Percentiles rank a stretch among this genome's conserved stretches.
Conservation (phyloP, 805 yeast genomes). For the Starmerella ratchasimensis region DNA sequence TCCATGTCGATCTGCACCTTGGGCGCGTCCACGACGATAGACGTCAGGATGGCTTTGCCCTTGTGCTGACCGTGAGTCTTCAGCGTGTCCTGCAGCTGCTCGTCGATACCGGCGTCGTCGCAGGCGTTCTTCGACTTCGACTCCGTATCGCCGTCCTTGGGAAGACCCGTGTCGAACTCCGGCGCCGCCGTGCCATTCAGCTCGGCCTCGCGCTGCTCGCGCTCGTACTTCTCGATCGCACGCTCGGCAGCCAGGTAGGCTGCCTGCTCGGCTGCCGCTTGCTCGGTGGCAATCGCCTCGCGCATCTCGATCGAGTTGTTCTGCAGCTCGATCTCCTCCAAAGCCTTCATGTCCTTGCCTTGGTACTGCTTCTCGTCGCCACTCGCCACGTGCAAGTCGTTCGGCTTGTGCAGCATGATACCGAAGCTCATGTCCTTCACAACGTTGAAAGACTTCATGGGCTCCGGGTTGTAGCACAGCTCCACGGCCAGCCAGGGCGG, state of each 20-base stretch:
- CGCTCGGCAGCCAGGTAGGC: neutral
- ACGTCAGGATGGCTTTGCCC: constrained; percentile 7
- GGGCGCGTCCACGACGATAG: constrained; percentile 46
- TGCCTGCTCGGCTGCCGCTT: neutral
- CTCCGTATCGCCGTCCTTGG: neutral
- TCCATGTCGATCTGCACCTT: constrained; percentile 53
- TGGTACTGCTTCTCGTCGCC: constrained; percentile 2
- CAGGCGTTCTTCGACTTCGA: neutral
- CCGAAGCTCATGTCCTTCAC: constrained; percentile 52
- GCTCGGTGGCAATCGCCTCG: neutral
- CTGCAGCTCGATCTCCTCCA: constrained; percentile 8
- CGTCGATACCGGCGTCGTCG: neutral
- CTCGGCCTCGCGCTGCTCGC: neutral
- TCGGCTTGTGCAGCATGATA: constrained; percentile 44
- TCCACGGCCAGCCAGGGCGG: constrained; percentile 84
- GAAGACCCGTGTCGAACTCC: neutral
- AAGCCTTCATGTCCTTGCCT: constrained; percentile 4
- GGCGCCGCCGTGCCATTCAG: too few species aligned
- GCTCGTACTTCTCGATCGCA: neutral
- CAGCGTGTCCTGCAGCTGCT: constrained; percentile 1
- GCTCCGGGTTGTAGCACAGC: constrained; percentile 42
- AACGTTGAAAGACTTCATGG: constrained; percentile 38
- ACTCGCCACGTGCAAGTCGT: constrained; percentile 31
- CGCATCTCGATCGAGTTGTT: constrained; percentile 8
- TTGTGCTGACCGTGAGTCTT: constrained; percentile 7